phyloP scores from a whole-genome alignment of 2,329 filamentous ascomycete species.

The Sporothrix humicola region DNA sequence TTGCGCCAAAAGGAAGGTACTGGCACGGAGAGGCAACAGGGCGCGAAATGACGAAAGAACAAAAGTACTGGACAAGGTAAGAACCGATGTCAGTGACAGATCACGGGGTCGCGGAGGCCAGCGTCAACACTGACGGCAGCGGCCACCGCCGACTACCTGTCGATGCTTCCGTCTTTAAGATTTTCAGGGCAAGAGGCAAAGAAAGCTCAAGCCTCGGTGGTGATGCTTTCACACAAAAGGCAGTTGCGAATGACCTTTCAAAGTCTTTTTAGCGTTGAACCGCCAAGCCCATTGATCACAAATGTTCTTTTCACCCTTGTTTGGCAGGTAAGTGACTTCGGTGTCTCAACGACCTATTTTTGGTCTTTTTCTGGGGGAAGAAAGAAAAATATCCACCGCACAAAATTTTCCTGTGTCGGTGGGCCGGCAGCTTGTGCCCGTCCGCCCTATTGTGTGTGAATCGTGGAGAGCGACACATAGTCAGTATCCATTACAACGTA shows the following conservation, averaged over 20 bases:
- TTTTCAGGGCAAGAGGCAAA: neutral
- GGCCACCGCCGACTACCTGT: conserved; percentile 18
- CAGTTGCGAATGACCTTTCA: conserved; percentile 16
- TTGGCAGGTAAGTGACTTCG: neutral
- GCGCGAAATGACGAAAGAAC: neutral
- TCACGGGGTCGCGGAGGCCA: conserved; percentile 19
- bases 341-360: neutral
- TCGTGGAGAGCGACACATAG: neutral
- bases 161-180: neutral
- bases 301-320: neutral
- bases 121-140: conserved; percentile 3
- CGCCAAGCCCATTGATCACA: neutral
- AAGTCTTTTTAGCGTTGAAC: conserved; percentile 3
- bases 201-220: neutral
- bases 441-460: neutral
- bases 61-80: neutral
- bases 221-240: neutral
- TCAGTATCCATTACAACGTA: conserved; percentile 5
- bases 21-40: neutral
- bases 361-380: conserved; percentile 22
- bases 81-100: neutral
- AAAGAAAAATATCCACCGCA: neutral
- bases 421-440: conserved; percentile 3
- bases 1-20: neutral
- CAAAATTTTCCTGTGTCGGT: neutral